Evolutionary conservation across 768 basidiomycete genomes (phyloP).

Genomic region (Pulveroboletus sp.): DNA sequence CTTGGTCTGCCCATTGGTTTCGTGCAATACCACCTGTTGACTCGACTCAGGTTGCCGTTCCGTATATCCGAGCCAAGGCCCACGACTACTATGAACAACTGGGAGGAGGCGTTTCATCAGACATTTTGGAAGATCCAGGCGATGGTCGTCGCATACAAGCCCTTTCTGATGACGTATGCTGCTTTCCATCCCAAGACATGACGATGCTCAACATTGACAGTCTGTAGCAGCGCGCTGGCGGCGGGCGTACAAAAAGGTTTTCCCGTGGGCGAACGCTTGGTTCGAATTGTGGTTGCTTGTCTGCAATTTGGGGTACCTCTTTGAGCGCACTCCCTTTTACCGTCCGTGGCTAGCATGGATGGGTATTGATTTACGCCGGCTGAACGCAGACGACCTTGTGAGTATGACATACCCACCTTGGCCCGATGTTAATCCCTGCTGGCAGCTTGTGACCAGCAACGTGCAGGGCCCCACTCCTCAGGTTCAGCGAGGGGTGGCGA

Average conservation of each 20-base stretch:
- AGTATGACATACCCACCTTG: conserved; percentile 23
- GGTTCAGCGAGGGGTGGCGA: conserved; percentile 36
- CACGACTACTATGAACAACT: conserved; percentile 89
- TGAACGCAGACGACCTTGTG: conserved; percentile 78
- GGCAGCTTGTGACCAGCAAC: conserved; percentile 15
- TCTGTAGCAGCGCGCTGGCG: conserved; percentile 52
- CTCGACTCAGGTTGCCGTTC: conserved; percentile 64
- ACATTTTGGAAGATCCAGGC: conserved; percentile 56
- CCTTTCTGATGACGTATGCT: conserved; percentile 52
- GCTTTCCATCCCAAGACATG: neutral
- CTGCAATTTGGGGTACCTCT: conserved; percentile 88
- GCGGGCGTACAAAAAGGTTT: conserved; percentile 64
- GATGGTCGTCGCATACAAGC: conserved; percentile 43
- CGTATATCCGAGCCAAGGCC: conserved; percentile 85
- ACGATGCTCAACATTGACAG: conserved; percentile 31
- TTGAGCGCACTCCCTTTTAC: conserved; percentile 81
- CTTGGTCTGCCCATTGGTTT: conserved; percentile 53
- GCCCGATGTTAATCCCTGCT: neutral
- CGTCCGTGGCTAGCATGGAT: conserved; percentile 91
- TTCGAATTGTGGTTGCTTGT: conserved; percentile 82
- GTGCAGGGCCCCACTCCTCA: conserved; percentile 18
- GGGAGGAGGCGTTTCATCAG: conserved; percentile 76
- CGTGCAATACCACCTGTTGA: neutral
- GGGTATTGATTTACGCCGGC: conserved; percentile 76
- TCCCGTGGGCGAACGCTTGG: conserved; percentile 77